Conservation (phyloP, 2,329 filamentous ascomycete genomes). For the Xenoacremonium recifei region DNA sequence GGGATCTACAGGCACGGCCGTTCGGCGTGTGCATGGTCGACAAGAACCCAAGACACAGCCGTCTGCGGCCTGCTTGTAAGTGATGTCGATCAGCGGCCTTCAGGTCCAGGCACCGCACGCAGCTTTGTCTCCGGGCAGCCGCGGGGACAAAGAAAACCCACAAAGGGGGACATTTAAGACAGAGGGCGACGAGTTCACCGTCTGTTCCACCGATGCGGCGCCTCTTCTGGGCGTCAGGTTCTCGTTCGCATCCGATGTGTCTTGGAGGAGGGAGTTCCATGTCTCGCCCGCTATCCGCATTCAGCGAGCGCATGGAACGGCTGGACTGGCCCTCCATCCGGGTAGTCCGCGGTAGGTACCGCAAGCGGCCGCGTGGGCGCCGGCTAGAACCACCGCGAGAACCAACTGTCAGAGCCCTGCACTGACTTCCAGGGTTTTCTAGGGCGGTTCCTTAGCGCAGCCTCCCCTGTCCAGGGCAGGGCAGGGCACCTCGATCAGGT, state of each 20-base stretch:
- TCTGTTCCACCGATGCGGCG: background rate
- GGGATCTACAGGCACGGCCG: background rate
- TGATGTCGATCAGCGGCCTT: background rate
- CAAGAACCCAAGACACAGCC: no score
- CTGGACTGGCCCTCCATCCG: constrained; percentile 3
- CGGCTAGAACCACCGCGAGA: no score
- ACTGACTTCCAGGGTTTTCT: constrained; percentile 2
- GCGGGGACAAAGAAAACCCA: no score
- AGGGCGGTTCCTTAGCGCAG: background rate
- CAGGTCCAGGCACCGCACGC: background rate
- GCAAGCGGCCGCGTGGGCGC: constrained; percentile 9
- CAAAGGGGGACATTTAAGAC: no score
- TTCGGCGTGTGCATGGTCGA: no score
- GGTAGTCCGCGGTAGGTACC: constrained; percentile 9
- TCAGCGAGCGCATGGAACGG: constrained; percentile 1
- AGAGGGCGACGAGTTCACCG: background rate
- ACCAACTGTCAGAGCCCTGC: constrained; percentile 6
- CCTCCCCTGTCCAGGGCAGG: constrained; percentile 5
- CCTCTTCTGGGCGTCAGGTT: background rate
- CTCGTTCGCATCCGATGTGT: constrained; percentile 2
- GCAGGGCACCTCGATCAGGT: no score
- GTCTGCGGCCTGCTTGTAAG: no score
- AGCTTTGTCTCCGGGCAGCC: no score
- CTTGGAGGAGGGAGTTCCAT: constrained; percentile 8
- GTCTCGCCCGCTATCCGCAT: constrained; percentile 9